Conservation (phyloP, 2,329 filamentous ascomycete species). For the Stachybotrys elegans region DNA sequence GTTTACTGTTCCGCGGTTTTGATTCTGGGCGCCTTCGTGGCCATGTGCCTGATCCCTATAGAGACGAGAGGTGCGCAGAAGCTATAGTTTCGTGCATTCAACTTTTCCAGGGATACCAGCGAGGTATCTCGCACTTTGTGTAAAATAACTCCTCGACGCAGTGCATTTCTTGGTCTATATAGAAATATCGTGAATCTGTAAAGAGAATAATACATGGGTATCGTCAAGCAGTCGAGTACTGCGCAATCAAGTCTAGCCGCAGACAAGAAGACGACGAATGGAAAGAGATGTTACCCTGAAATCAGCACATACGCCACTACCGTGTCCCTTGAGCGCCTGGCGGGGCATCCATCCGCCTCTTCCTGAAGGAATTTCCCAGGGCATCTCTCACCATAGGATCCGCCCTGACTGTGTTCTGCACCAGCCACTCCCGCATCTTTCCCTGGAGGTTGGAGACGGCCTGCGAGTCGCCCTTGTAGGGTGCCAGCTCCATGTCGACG, state of each 20-base stretch:
- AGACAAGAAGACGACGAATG: too few relatives aligned
- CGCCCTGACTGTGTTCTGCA: constrained; percentile 76
- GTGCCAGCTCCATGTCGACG: constrained; percentile 73
- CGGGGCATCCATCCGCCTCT: constrained; percentile 56
- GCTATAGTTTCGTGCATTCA: constrained; percentile 32
- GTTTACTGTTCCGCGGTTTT: constrained; percentile 53
- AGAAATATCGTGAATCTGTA: too few relatives aligned
- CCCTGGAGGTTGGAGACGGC: constrained; percentile 54
- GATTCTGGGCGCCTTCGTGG: constrained; percentile 55
- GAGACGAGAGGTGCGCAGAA: constrained; percentile 57
- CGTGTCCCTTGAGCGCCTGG: constrained; percentile 52
- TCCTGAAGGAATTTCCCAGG: constrained; percentile 61
- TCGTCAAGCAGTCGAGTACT: too few relatives aligned
- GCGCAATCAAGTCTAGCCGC: too few relatives aligned
- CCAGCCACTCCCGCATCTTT: constrained; percentile 79
- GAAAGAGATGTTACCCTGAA: too few relatives aligned
- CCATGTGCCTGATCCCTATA: constrained; percentile 56
- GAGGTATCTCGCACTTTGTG: too few relatives aligned
- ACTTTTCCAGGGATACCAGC: too few relatives aligned
- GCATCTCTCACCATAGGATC: constrained; percentile 81
- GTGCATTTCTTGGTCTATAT: too few relatives aligned
- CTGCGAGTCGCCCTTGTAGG: constrained; percentile 69
- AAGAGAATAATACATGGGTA: too few relatives aligned
- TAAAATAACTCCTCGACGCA: too few relatives aligned
- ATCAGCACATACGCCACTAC: constrained; percentile 1